Percentiles rank a stretch among this genome's conserved stretches.
These are phyloP conservation scores for Penicillium sp. DNA, from an alignment of 2,329 filamentous ascomycete species.

Conservation along the genomic window DNA sequence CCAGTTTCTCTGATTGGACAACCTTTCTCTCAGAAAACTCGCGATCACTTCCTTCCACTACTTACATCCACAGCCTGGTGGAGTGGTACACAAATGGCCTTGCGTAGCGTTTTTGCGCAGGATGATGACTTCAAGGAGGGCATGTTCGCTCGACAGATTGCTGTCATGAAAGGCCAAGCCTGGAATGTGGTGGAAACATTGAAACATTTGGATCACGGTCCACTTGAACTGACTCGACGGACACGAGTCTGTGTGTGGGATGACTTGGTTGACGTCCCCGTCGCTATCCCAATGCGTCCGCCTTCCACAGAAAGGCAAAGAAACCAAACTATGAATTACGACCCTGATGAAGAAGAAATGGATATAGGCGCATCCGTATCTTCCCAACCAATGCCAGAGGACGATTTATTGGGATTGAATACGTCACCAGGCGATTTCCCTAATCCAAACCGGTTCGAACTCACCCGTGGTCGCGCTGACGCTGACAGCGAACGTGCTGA, in stretches of 20 bases:
- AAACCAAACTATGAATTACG: slow-evolving; percentile 54
- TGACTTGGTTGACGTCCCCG: slow-evolving; percentile 91
- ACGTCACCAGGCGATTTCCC: slow-evolving; percentile 61
- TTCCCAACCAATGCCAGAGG: slow-evolving; percentile 49
- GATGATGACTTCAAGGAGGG: slow-evolving; percentile 96
- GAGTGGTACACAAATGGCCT: slow-evolving; percentile 84
- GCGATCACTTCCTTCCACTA: slow-evolving; percentile 92
- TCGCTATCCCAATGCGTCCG: slow-evolving; percentile 83
- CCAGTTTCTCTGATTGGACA: slow-evolving; percentile 94
- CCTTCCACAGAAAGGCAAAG: slow-evolving; percentile 82
- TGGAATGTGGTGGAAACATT: slow-evolving; percentile 99
- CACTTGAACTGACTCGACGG: slow-evolving; percentile 84
- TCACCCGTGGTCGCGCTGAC: slow-evolving; percentile 49
- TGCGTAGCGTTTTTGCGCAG: slow-evolving; percentile 84
- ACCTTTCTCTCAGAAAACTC: slow-evolving; percentile 90
- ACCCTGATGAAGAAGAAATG: slow-evolving; percentile 76
- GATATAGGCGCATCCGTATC: slow-evolving; percentile 76
- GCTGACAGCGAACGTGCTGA: slow-evolving; percentile 33
- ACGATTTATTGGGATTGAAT: slow-evolving; percentile 69
- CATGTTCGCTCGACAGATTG: slow-evolving; percentile 98
- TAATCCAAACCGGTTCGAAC: slow-evolving; percentile 72
- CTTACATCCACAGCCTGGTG: slow-evolving; percentile 96
- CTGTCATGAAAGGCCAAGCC: slow-evolving; percentile 98
- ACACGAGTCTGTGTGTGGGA: slow-evolving; percentile 97
- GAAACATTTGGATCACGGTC: slow-evolving; percentile 88